These are phyloP conservation scores for Agapanthus africanus DNA, from an alignment of 106 monocot species.

Conservation along the genomic window DNA sequence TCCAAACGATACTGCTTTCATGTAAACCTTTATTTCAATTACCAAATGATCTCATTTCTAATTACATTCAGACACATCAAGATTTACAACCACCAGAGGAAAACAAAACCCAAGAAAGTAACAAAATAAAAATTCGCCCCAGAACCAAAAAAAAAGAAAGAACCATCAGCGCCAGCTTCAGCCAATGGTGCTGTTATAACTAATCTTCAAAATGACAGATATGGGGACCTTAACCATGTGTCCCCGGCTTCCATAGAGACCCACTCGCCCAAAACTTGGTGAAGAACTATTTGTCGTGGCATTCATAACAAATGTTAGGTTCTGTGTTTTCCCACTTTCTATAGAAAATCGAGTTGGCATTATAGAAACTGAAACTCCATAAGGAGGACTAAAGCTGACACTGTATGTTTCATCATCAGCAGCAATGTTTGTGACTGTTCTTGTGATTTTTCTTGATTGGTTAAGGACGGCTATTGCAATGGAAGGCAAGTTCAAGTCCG, in stretches of 20 bases:
- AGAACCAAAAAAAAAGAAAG: constrained; percentile 8
- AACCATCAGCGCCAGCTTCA: constrained; percentile 6
- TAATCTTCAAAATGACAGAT: constrained; percentile 64
- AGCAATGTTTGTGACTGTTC: constrained; percentile 67
- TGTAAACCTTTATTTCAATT: constrained; percentile 14
- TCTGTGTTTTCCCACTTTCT: constrained; percentile 38
- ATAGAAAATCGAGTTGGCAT: constrained; percentile 55
- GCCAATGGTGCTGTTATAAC: constrained; percentile 19
- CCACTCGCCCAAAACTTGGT: constrained; percentile 74
- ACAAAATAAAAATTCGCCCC: constrained; percentile 23
- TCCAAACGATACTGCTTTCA: background rate
- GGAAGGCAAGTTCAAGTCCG: constrained; percentile 86
- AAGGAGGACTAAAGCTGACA: constrained; percentile 68
- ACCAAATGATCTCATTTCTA: constrained; percentile 22
- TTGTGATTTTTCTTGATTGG: constrained; percentile 48
- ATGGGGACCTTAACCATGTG: constrained; percentile 57
- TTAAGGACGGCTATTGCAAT: constrained; percentile 67
- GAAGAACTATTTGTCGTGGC: constrained; percentile 63
- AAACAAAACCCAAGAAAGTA: background rate
- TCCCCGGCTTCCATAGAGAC: constrained; percentile 69
- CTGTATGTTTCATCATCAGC: constrained; percentile 50
- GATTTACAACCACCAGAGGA: constrained; percentile 3
- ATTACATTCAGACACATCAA: constrained; percentile 19
- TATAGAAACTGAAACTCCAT: constrained; percentile 60
- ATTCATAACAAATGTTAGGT: constrained; percentile 47